phyloP scores from a whole-genome alignment of 169 alveolate species.

The Cryptosporidium xiaoi region DNA sequence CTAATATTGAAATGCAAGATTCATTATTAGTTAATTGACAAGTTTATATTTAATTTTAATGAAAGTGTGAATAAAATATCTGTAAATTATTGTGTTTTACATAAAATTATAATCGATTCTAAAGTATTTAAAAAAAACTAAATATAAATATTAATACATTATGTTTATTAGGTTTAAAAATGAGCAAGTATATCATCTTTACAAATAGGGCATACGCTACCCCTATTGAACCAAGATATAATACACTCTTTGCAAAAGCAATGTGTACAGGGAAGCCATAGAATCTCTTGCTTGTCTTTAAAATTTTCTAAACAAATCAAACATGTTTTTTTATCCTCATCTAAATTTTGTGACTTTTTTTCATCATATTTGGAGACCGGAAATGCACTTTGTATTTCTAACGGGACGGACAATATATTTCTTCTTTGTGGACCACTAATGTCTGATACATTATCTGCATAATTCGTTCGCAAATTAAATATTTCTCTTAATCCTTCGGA shows the following conservation, averaged over 20 bases:
- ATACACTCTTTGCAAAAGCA: conserved; percentile 81
- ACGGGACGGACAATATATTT: conserved; percentile 11
- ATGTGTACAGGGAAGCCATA: conserved; percentile 80
- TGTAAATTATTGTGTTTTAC: no score
- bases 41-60: no score
- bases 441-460: no score
- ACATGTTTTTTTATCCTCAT: conserved; percentile 74
- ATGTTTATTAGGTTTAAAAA: conserved; percentile 4
- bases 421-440: background rate
- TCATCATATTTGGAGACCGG: conserved; percentile 42
- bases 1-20: background rate
- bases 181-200: conserved; percentile 77
- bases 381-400: conserved; percentile 23
- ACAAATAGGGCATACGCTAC: conserved; percentile 82
- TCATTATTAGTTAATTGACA: background rate
- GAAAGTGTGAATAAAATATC: no score
- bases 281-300: conserved; percentile 76
- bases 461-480: no score
- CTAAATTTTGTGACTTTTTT: conserved; percentile 58
- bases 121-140: background rate
- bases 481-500: no score
- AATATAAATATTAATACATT: background rate
- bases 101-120: background rate
- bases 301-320: conserved; percentile 80
- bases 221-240: conserved; percentile 77